These are phyloP conservation scores for Phymatotrichopsis omnivora DNA, from an alignment of 2,329 filamentous ascomycete species.

Conservation along the genomic window DNA sequence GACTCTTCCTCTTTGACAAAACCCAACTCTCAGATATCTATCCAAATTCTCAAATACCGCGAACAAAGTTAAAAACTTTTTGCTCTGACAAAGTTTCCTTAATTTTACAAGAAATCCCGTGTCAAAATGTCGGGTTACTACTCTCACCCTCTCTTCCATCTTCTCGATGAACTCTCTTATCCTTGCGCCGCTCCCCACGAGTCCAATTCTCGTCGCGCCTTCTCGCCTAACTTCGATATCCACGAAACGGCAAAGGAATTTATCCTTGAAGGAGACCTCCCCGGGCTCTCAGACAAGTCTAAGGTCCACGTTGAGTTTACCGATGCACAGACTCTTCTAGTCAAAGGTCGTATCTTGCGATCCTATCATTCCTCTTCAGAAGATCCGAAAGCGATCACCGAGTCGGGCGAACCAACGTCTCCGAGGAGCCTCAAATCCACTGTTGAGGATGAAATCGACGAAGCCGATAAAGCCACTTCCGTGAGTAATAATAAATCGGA, in stretches of 20 bases:
- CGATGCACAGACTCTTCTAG: conserved; percentile 61
- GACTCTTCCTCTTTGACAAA: no score
- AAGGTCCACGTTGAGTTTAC: conserved; percentile 69
- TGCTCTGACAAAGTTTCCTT: no score
- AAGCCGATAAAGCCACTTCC: conserved; percentile 18
- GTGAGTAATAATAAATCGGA: no score
- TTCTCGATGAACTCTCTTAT: conserved; percentile 8
- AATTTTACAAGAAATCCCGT: no score
- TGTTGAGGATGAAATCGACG: conserved; percentile 18
- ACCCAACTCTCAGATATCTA: no score
- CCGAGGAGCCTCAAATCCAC: conserved; percentile 8
- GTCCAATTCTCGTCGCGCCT: conserved; percentile 39
- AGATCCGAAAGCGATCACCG: neutral
- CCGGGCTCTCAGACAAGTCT: conserved; percentile 58
- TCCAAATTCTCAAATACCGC: no score
- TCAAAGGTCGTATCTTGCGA: conserved; percentile 60
- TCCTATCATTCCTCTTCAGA: conserved; percentile 43
- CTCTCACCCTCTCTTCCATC: neutral
- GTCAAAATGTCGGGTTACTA: conserved; percentile 13
- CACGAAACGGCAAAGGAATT: conserved; percentile 58
- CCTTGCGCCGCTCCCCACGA: neutral
- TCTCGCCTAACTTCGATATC: conserved; percentile 69
- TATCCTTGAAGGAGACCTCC: conserved; percentile 73
- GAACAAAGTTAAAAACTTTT: no score
- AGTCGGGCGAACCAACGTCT: neutral